These are phyloP conservation scores for Trichaptum fuscoviolaceum DNA, from an alignment of 768 basidiomycete species.

Conservation along the genomic window DNA sequence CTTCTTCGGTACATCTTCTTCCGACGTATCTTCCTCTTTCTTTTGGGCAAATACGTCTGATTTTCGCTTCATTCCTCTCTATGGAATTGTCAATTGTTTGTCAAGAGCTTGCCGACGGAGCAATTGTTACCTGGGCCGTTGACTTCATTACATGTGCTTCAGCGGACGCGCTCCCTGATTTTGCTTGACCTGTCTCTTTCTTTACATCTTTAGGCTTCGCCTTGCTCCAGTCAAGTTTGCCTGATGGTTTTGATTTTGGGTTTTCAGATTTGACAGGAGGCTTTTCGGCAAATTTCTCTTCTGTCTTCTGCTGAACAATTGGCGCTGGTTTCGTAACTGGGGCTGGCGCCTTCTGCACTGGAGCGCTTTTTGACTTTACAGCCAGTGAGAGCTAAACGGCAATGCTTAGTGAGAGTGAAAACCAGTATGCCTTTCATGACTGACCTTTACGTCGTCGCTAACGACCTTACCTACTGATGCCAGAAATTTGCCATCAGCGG, in stretches of 20 bases:
- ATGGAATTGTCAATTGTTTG: background rate
- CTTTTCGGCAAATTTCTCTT: conserved; percentile 18
- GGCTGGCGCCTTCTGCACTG: background rate
- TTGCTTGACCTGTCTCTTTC: conserved; percentile 11
- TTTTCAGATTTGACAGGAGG: conserved; percentile 14
- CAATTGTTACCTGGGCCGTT: background rate
- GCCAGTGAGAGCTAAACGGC: conserved; percentile 10
- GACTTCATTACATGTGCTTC: conserved; percentile 6
- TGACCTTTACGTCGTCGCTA: conserved; percentile 23
- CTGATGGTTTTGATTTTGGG: conserved; percentile 32
- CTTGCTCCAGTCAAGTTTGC: conserved; percentile 61
- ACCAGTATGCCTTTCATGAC: background rate
- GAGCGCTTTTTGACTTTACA: background rate
- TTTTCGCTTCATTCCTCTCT: conserved; percentile 30
- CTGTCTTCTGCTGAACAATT: conserved; percentile 17
- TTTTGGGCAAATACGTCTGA: conserved; percentile 15
- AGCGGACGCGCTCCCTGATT: conserved; percentile 2
- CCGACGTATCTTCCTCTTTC: conserved; percentile 21
- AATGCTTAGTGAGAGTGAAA: conserved; percentile 16
- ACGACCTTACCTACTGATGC: conserved; percentile 21
- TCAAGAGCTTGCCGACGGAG: conserved; percentile 11
- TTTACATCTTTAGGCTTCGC: conserved; percentile 41
- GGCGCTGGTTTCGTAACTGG: conserved; percentile 2
- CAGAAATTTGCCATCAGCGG: conserved; percentile 18
- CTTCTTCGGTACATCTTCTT: conserved; percentile 13